Evolutionary conservation across 345 rosid species (phyloP).

Genomic region (Populus euphratica): DNA sequence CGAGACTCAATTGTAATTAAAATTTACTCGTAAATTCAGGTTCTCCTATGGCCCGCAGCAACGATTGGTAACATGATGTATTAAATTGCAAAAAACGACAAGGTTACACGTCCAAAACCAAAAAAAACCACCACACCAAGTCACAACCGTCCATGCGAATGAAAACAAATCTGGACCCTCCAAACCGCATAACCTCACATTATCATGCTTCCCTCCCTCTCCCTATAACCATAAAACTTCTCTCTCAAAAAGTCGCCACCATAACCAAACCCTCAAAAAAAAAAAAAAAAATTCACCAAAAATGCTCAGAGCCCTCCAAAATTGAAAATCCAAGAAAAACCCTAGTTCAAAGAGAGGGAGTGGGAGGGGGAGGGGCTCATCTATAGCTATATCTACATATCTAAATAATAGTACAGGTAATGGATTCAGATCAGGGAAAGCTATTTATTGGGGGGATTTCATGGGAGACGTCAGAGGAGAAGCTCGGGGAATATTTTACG

Average conservation of each 20-base stretch:
- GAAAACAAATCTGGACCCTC: constrained; percentile 23
- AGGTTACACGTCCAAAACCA: background rate
- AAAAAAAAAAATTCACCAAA: background rate
- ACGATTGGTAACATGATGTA: too few relatives aligned
- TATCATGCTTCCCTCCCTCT: background rate
- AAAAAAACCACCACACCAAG: background rate
- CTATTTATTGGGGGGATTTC: constrained; percentile 92
- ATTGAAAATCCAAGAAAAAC: background rate
- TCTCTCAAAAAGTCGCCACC: constrained; percentile 19
- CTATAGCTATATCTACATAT: background rate
- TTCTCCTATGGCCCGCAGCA: background rate
- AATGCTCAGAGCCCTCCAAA: background rate
- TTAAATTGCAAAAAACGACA: background rate
- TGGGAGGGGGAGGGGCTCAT: background rate
- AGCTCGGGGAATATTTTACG: constrained; percentile 59
- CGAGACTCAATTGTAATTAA: background rate
- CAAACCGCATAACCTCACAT: constrained; percentile 7
- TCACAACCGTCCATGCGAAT: constrained; percentile 21
- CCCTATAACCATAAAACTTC: constrained; percentile 3
- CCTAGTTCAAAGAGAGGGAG: background rate
- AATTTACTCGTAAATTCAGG: background rate
- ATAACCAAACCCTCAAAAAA: background rate
- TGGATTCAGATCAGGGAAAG: constrained; percentile 93
- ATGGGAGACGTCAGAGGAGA: constrained; percentile 83
- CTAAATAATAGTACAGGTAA: background rate